Percentiles rank a stretch among this genome's conserved stretches.
These are phyloP conservation scores for Atkinsonella texensis DNA, from an alignment of 2,329 filamentous ascomycete species.

Conservation along the genomic window DNA sequence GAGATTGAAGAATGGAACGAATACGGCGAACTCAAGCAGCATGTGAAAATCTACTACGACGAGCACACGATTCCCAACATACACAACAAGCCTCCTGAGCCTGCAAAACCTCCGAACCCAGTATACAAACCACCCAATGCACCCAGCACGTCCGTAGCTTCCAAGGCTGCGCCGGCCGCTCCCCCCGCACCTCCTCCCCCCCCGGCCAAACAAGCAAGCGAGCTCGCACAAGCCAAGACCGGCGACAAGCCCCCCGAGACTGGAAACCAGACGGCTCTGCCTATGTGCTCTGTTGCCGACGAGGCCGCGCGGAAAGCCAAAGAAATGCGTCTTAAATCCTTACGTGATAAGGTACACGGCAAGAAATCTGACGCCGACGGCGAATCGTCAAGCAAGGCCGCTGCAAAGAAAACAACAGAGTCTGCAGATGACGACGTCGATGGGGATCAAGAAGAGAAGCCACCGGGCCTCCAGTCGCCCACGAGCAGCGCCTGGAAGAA, in stretches of 20 bases:
- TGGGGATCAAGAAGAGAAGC: constrained; percentile 4
- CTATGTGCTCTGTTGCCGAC: constrained; percentile 45
- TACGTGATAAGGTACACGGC: constrained; percentile 44
- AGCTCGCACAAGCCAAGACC: constrained; percentile 12
- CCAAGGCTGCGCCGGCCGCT: constrained; percentile 11
- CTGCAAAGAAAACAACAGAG: not conserved
- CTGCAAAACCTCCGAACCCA: constrained; percentile 17
- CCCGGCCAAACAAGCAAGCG: constrained; percentile 12
- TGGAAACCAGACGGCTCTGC: constrained; percentile 18
- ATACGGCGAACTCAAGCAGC: constrained; percentile 85
- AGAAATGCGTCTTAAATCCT: constrained; percentile 39
- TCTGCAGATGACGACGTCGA: constrained; percentile 8
- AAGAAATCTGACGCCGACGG: constrained; percentile 22
- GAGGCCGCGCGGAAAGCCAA: constrained; percentile 56
- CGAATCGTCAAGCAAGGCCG: not conserved
- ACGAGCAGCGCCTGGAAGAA: constrained; percentile 7
- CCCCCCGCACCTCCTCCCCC: constrained; percentile 9
- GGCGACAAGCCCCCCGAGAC: constrained; percentile 15
- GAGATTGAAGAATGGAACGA: constrained; percentile 99
- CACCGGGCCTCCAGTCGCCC: constrained; percentile 18
- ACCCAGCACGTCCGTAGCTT: constrained; percentile 8
- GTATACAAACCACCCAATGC: constrained; percentile 15
- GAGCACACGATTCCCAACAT: constrained; percentile 46
- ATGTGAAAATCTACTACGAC: constrained; percentile 59
- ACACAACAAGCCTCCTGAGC: constrained; percentile 36